Evolutionary conservation across 345 rosid genomes (phyloP).

Genomic region (Linum usitatissimum): DNA sequence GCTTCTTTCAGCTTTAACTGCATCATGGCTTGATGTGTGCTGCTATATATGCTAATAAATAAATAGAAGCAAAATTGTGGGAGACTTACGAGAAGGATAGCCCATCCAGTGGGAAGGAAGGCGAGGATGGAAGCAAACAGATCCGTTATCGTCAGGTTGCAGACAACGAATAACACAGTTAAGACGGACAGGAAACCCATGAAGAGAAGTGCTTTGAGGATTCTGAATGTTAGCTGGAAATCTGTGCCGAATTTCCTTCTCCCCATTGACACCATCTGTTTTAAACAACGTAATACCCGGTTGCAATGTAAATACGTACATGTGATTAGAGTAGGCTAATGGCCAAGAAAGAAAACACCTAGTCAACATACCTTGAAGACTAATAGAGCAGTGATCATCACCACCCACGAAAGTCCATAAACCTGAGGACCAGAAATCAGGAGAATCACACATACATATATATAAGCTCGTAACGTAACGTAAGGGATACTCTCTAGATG

Average conservation of each 20-base stretch:
- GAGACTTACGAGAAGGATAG: constrained; percentile 66
- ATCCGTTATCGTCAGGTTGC: constrained; percentile 57
- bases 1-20: too few relatives aligned
- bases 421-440: constrained; percentile 35
- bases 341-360: background rate
- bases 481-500: too few relatives aligned
- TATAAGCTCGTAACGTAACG: background rate
- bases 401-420: constrained; percentile 82
- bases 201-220: constrained; percentile 88
- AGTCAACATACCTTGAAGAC: constrained; percentile 59
- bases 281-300: background rate
- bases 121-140: constrained; percentile 64
- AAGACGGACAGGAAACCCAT: constrained; percentile 78
- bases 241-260: constrained; percentile 64
- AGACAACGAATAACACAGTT: constrained; percentile 67
- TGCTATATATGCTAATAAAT: too few relatives aligned
- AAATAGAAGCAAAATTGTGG: background rate
- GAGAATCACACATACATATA: background rate
- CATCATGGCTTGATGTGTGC: too few relatives aligned
- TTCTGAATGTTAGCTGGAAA: constrained; percentile 85
- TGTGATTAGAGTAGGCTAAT: background rate
- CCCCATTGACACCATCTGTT: constrained; percentile 77
- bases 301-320: background rate
- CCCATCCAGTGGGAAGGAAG: constrained; percentile 89
- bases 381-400: constrained; percentile 48